A percentile compares a stretch with the other conserved stretches of the same genome.
Conservation (phyloP, 1,284 basidiomycete species). For the Sphagnurus paluster region DNA sequence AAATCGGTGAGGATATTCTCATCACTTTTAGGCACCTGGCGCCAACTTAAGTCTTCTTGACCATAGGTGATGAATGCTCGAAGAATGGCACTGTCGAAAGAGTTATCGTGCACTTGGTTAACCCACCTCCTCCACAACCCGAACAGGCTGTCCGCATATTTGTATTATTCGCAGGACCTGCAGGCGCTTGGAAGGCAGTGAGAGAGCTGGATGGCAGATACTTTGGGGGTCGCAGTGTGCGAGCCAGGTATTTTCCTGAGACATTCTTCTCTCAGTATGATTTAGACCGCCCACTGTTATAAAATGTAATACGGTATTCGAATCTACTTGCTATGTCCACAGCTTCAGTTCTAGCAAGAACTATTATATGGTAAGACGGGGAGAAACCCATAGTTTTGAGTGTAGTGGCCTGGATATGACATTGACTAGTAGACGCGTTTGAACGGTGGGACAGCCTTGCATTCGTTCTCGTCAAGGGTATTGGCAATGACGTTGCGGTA, state of each 20-base stretch:
- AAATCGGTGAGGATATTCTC: slow-evolving; percentile 67
- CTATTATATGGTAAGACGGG: slow-evolving; percentile 2
- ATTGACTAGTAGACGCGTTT: slow-evolving; percentile 76
- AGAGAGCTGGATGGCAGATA: slow-evolving; percentile 88
- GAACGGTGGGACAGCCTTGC: slow-evolving; percentile 87
- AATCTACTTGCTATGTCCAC: slow-evolving; percentile 7
- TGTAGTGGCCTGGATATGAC: slow-evolving; percentile 3
- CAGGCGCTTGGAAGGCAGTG: slow-evolving; percentile 92
- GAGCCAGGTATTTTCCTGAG: slow-evolving; percentile 84
- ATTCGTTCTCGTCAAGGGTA: slow-evolving; percentile 95
- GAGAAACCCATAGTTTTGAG: slow-evolving; percentile 1
- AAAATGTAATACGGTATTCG: slow-evolving; percentile 7
- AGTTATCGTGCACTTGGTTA: slow-evolving; percentile 79
- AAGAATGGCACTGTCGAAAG: slow-evolving; percentile 90
- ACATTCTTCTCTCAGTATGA: slow-evolving; percentile 49
- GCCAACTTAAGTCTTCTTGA: neutral
- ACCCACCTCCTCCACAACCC: slow-evolving; percentile 57
- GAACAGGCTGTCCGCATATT: slow-evolving; percentile 82
- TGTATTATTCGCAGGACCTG: slow-evolving; percentile 84
- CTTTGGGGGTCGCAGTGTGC: slow-evolving; percentile 84
- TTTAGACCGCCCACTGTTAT: slow-evolving; percentile 43
- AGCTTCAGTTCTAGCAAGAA: slow-evolving; percentile 6
- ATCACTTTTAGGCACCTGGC: slow-evolving; percentile 7
- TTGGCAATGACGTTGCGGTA: slow-evolving; percentile 86
- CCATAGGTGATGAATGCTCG: slow-evolving; percentile 79